phyloP scores from a whole-genome alignment of 768 basidiomycete species.

The Podaxis sp. region DNA sequence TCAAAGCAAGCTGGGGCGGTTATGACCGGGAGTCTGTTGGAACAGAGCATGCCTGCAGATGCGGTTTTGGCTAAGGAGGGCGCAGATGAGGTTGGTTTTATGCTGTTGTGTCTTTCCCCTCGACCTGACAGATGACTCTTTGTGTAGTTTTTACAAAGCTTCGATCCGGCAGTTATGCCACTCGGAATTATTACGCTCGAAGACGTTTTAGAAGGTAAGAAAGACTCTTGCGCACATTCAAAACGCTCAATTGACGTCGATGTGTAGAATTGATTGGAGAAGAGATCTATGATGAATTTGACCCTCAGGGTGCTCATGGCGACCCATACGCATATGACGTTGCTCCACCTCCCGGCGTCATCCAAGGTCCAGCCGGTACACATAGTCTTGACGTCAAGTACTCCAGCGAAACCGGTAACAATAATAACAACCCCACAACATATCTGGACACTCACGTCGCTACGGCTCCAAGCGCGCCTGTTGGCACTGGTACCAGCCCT shows the following conservation, averaged over 20 bases:
- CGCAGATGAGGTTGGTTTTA: constrained; percentile 63
- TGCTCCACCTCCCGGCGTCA: constrained; percentile 16
- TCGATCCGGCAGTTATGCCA: constrained; percentile 82
- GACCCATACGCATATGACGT: constrained; percentile 38
- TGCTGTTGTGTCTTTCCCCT: background rate
- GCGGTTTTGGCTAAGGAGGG: constrained; percentile 75
- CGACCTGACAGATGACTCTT: background rate
- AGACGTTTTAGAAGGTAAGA: constrained; percentile 50
- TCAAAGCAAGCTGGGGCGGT: constrained; percentile 41
- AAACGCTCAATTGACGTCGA: background rate
- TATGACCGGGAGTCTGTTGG: constrained; percentile 50
- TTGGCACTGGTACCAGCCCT: background rate
- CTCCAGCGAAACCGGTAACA: background rate
- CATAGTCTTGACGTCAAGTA: background rate
- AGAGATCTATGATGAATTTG: constrained; percentile 92
- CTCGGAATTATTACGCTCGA: constrained; percentile 92
- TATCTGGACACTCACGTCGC: background rate
- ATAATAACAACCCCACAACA: background rate
- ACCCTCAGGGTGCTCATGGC: constrained; percentile 69
- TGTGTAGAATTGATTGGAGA: constrained; percentile 84
- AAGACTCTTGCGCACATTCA: background rate
- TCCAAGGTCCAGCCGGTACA: background rate
- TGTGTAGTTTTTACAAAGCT: constrained; percentile 72
- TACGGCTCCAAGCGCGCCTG: background rate
- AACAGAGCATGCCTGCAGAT: constrained; percentile 89